phyloP scores from a whole-genome alignment of 768 basidiomycete species.

The Neoboletus brunneissimus region DNA sequence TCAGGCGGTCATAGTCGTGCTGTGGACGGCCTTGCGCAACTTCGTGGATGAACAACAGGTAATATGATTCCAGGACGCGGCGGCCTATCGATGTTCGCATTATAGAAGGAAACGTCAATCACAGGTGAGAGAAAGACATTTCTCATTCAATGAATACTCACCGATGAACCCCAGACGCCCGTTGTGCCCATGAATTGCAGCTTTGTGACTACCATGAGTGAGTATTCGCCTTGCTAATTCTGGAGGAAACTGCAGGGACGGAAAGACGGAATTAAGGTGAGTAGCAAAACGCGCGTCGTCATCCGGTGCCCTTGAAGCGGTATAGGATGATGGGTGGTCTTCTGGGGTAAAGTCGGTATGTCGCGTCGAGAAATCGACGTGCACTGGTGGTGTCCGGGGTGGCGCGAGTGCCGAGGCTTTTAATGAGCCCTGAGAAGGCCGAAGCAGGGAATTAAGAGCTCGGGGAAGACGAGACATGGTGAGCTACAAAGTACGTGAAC shows the following conservation, averaged over 20 bases:
- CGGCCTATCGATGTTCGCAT: conserved; percentile 49
- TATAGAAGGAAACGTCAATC: not conserved
- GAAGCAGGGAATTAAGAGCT: conserved; percentile 10
- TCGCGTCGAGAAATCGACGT: conserved; percentile 16
- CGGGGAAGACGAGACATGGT: conserved; percentile 25
- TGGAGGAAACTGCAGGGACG: conserved; percentile 63
- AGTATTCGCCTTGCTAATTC: conserved; percentile 71
- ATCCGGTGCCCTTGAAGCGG: conserved; percentile 1
- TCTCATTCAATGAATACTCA: conserved; percentile 20
- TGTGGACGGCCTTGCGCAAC: conserved; percentile 42
- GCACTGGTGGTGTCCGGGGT: conserved; percentile 12
- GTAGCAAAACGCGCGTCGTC: conserved; percentile 37
- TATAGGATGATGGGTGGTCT: conserved; percentile 1
- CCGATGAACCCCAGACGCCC: conserved; percentile 71
- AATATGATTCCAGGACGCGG: conserved; percentile 72
- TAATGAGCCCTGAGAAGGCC: conserved; percentile 6
- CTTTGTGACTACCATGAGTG: conserved; percentile 74
- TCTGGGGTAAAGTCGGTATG: not conserved
- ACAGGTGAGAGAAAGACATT: not conserved
- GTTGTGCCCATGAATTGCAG: conserved; percentile 67
- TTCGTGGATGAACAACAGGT: conserved; percentile 67
- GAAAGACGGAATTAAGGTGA: conserved; percentile 63
- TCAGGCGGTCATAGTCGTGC: conserved; percentile 58
- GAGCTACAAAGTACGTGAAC: not conserved
- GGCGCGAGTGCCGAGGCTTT: conserved; percentile 13